Evolutionary conservation across 257 asterid species (phyloP).

Genomic region (Eustoma russellianum): DNA sequence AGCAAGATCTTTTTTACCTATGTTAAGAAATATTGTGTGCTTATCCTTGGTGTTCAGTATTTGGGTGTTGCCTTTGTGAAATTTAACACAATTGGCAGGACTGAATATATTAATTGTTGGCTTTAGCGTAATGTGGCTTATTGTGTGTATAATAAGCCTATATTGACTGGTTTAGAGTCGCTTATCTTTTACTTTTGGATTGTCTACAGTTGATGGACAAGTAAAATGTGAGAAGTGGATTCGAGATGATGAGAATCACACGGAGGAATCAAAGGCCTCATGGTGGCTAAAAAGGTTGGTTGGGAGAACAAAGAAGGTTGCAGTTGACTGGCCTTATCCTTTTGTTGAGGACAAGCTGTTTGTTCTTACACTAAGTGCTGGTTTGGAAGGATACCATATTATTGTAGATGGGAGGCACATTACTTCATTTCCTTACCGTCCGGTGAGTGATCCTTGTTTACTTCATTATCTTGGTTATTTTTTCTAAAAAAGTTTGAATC

Average conservation of each 20-base stretch:
- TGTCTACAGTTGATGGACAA: slow-evolving; percentile 78
- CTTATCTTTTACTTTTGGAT: slow-evolving; percentile 14
- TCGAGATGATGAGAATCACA: slow-evolving; percentile 60
- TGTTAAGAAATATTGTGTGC: no score
- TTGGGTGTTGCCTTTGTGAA: no score
- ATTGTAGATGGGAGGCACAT: slow-evolving; percentile 84
- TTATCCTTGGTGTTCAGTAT: no score
- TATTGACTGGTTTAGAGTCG: slow-evolving; percentile 8
- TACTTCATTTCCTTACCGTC: slow-evolving; percentile 76
- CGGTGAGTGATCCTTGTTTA: slow-evolving; percentile 46
- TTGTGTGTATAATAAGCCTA: not conserved
- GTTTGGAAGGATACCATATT: slow-evolving; percentile 87
- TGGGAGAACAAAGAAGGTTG: slow-evolving; percentile 77
- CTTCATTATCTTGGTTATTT: not conserved
- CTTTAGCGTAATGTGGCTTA: not conserved
- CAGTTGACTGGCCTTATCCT: slow-evolving; percentile 91
- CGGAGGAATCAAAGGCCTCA: slow-evolving; percentile 66
- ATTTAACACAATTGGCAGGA: no score
- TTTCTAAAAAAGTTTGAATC: no score
- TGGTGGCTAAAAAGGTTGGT: slow-evolving; percentile 96
- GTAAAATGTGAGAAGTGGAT: slow-evolving; percentile 96
- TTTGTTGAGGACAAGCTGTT: slow-evolving; percentile 80
- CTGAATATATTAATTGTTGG: not conserved
- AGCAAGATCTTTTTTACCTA: no score
- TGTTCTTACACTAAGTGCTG: slow-evolving; percentile 81